Evolutionary conservation across 1,284 basidiomycete genomes (phyloP).

Genomic region (Neolentinus lepideus): DNA sequence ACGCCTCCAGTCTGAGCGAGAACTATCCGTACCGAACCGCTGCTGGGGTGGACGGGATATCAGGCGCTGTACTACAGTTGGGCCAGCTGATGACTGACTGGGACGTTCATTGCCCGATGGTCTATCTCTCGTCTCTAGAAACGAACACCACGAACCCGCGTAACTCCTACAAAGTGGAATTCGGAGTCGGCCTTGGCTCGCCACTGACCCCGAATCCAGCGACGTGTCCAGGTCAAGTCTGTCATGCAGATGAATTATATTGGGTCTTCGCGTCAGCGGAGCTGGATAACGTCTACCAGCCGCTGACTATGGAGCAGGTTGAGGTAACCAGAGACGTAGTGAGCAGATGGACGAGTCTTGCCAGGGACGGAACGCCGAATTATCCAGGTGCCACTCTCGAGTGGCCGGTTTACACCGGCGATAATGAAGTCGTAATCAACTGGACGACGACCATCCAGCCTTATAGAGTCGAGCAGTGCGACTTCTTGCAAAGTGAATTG

Average conservation of each 20-base stretch:
- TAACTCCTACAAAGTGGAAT: constrained; percentile 10
- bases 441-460: background rate
- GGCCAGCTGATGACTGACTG: constrained; percentile 4
- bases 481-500: background rate
- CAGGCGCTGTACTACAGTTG: constrained; percentile 13
- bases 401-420: constrained; percentile 8
- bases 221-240: constrained; percentile 10
- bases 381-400: constrained; percentile 7
- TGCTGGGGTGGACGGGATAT: background rate
- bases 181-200: constrained; percentile 5
- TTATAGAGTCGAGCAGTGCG: constrained; percentile 1
- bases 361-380: constrained; percentile 9
- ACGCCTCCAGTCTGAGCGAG: background rate
- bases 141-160: constrained; percentile 12
- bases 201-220: constrained; percentile 8
- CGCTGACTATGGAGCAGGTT: constrained; percentile 7
- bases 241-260: constrained; percentile 9
- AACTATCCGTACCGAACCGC: constrained; percentile 1
- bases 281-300: constrained; percentile 10
- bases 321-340: constrained; percentile 6
- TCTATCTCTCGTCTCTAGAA: constrained; percentile 9
- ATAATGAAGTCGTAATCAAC: constrained; percentile 8
- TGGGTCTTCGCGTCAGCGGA: constrained; percentile 10
- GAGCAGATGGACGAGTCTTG: constrained; percentile 9
- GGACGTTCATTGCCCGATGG: constrained; percentile 7